Evolutionary conservation across 148 eudicot species (phyloP), one percentile per base, ranked within the genome.

Genomic region (Vaccinium corymbosum): DNA sequence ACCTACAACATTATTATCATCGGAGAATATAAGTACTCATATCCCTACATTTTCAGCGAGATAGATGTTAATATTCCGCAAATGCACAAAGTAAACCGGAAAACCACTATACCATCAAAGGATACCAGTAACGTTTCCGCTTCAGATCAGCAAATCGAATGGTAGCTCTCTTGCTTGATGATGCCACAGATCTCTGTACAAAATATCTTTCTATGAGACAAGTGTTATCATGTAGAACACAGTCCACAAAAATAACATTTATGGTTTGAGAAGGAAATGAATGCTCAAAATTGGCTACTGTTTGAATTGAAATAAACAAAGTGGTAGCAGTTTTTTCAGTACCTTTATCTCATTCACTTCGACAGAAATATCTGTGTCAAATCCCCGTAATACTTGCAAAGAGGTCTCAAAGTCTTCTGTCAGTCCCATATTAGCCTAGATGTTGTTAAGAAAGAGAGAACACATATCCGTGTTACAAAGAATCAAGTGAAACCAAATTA

Each of bases 401-500:
- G 98, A 94, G 42, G 89, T 83, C 88, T 94, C 98, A 89, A 90
- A 93, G 62, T 94, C 95, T 70, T 96, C 97, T 14, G 85, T 88
- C 98, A 90, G 90, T 13, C 98, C 98, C 97, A 93, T 90, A 87
- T 94, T 94, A 48, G 98, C 98, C 98, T 96, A 83, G 55, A 79
- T 64, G 22, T 80, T 10, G 62, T 29, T 15, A 74, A 12, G 82
- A 80, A 82, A 53, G 64, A 81, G 22, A 81, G 16, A n/a, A 77
- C 80, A 78, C 35, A 82, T 78, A 55, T 53, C 22, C 50, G 56
- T 27, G 14, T 16, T 9, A 81, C 22, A 15, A 80, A 70, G 49
- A 49, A 85, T 22, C 11, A 50, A 73, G 27, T 12, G 2, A 50
- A 32, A 42, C 16, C 27, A 76, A 25, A 57, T 10, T 22, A 22